Percentiles rank a stretch among this genome's conserved stretches.
These are phyloP conservation scores for Phylloporus gajari DNA, from an alignment of 1,284 basidiomycete genomes.

Conservation along the genomic window DNA sequence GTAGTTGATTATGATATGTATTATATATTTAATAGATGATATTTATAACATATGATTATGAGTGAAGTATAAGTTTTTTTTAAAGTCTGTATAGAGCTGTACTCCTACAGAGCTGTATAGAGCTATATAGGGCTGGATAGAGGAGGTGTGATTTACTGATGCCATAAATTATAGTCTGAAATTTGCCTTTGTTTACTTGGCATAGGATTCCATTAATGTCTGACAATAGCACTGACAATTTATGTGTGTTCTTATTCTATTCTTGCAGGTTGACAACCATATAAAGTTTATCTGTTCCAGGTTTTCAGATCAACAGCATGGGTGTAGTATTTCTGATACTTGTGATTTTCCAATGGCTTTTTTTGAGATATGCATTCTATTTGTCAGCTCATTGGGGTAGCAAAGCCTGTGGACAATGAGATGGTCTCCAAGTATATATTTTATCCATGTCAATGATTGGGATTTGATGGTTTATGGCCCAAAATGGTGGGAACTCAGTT, in stretches of 20 bases:
- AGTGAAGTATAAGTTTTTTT: no score
- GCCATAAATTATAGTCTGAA: constrained; percentile 45
- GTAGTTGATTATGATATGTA: no score
- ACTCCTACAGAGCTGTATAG: no score
- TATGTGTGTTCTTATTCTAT: constrained; percentile 48
- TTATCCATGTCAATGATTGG: constrained; percentile 44
- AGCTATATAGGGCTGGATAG: no score
- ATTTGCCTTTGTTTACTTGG: constrained; percentile 25
- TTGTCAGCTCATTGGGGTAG: constrained; percentile 43
- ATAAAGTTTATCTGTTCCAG: constrained; percentile 24
- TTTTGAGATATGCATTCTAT: constrained; percentile 35
- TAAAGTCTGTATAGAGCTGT: no score
- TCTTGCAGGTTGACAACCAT: constrained; percentile 36
- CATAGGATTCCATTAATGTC: constrained; percentile 45
- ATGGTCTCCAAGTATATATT: constrained; percentile 42
- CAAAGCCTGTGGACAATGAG: constrained; percentile 43
- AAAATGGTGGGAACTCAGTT: constrained; percentile 43
- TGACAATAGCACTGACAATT: constrained; percentile 46
- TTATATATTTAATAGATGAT: no score
- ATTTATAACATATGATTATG: no score
- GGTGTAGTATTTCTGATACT: constrained; percentile 44
- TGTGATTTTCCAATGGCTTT: constrained; percentile 43
- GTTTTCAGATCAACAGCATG: constrained; percentile 48
- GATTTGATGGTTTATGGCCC: constrained; percentile 48
- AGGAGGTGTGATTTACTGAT: no score